Evolutionary conservation across 2,329 filamentous ascomycete species (phyloP).

Genomic region (Venturia carpophila): DNA sequence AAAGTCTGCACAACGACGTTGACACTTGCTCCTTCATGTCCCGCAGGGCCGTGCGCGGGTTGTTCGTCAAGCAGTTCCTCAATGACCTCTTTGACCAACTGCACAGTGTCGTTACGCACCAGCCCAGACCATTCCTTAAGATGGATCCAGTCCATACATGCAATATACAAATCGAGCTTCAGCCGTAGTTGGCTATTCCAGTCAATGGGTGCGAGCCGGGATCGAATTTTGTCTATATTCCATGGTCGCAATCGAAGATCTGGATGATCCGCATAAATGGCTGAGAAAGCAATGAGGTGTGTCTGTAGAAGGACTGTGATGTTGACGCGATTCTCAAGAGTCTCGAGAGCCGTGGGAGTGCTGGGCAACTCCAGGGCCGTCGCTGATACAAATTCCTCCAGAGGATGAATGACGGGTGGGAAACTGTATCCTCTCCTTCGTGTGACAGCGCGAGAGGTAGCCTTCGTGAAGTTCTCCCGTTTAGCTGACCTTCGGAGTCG

Average conservation of each 20-base stretch:
- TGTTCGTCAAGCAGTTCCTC: background rate
- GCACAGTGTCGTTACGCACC: background rate
- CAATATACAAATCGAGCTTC: background rate
- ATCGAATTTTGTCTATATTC: background rate
- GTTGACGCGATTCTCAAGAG: background rate
- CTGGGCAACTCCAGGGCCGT: too few species aligned
- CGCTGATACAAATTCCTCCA: too few species aligned
- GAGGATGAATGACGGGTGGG: background rate
- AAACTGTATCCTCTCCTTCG: background rate
- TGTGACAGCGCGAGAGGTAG: background rate
- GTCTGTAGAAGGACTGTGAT: background rate
- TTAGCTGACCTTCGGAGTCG: background rate
- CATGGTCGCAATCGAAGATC: background rate
- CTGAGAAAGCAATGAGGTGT: background rate
- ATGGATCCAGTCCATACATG: background rate
- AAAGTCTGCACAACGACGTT: background rate
- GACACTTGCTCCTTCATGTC: background rate
- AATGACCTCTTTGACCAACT: background rate
- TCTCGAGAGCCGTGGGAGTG: too few species aligned
- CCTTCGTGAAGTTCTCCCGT: background rate
- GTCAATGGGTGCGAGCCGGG: background rate
- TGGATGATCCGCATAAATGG: background rate
- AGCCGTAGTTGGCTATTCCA: background rate
- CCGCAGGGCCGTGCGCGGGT: background rate
- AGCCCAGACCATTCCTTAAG: background rate